Evolutionary conservation across 2,329 filamentous ascomycete genomes (phyloP).

Genomic region (Colletotrichum lindemuthianum): DNA sequence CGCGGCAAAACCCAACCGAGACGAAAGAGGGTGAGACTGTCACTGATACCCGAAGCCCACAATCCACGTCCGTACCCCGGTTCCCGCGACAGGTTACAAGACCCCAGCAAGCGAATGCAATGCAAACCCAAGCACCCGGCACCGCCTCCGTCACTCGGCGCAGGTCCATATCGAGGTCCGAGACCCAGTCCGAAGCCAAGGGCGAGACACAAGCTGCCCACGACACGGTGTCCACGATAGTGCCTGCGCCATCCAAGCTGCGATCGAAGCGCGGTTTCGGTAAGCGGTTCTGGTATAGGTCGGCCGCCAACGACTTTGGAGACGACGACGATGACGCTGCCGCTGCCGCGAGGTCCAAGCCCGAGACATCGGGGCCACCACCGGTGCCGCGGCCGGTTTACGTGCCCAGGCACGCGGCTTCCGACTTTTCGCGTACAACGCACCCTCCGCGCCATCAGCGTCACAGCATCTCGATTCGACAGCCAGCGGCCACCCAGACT

Average conservation of each 20-base stretch:
- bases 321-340: conserved; percentile 6
- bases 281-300: conserved; percentile 35
- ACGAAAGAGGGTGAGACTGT: conserved; percentile 5
- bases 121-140: neutral
- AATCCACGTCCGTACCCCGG: conserved; percentile 18
- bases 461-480: conserved; percentile 10
- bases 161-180: neutral
- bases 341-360: neutral
- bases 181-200: neutral
- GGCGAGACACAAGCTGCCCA: neutral
- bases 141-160: neutral
- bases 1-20: neutral
- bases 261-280: conserved; percentile 32
- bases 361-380: conserved; percentile 2
- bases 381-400: conserved; percentile 35
- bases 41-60: conserved; percentile 7
- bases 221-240: neutral
- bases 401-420: conserved; percentile 43
- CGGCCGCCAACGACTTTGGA: conserved; percentile 33
- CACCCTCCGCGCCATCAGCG: conserved; percentile 33
- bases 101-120: conserved; percentile 4
- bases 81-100: conserved; percentile 19
- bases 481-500: neutral
- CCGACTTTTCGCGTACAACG: conserved; percentile 43
- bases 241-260: conserved; percentile 20